Percentiles rank a stretch among this genome's conserved stretches.
Conservation (phyloP, 2,329 filamentous ascomycete genomes). For the Grosmannia serpens region DNA sequence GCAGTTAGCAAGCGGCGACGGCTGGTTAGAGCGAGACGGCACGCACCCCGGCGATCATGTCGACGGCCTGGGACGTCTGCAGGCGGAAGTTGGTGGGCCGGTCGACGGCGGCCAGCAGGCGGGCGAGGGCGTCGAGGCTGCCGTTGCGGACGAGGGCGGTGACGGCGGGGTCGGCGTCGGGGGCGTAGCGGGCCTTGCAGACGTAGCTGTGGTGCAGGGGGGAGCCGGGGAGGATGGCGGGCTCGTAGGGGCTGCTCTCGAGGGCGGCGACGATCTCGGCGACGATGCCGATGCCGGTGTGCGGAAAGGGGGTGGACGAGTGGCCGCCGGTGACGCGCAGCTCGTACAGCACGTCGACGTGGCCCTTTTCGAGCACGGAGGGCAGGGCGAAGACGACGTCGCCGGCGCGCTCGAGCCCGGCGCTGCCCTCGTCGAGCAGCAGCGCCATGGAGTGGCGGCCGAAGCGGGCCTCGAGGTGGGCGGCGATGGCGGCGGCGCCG, state of each 20-base stretch:
- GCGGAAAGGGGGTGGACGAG: slow-evolving; percentile 42
- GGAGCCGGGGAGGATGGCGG: slow-evolving; percentile 20
- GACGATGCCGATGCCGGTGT: slow-evolving; percentile 42
- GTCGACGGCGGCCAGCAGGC: slow-evolving; percentile 30
- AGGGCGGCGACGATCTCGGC: slow-evolving; percentile 36
- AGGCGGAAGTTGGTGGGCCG: slow-evolving; percentile 35
- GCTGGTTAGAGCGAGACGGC: not conserved
- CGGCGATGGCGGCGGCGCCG: slow-evolving; percentile 34
- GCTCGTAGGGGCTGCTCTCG: slow-evolving; percentile 32
- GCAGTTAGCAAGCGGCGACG: too few species aligned
- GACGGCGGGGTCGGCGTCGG: slow-evolving; percentile 29
- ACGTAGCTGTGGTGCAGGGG: slow-evolving; percentile 28
- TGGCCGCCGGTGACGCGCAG: slow-evolving; percentile 48
- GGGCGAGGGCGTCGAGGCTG: slow-evolving; percentile 24
- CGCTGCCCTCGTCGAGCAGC: not conserved
- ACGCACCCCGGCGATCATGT: slow-evolving; percentile 40
- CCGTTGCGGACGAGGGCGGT: slow-evolving; percentile 5
- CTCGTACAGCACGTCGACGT: slow-evolving; percentile 44
- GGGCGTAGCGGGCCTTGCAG: slow-evolving; percentile 31
- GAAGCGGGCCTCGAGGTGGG: slow-evolving; percentile 28
- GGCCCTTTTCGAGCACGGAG: slow-evolving; percentile 49
- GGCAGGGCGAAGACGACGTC: slow-evolving; percentile 29
- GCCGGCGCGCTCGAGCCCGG: not conserved
- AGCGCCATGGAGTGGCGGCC: slow-evolving; percentile 35
- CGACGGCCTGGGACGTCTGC: slow-evolving; percentile 49